Evolutionary conservation across 192 early-diverging fungal species (phyloP), one percentile per base, ranked within the genome.

Genomic region (Umbelopsis sp.): DNA sequence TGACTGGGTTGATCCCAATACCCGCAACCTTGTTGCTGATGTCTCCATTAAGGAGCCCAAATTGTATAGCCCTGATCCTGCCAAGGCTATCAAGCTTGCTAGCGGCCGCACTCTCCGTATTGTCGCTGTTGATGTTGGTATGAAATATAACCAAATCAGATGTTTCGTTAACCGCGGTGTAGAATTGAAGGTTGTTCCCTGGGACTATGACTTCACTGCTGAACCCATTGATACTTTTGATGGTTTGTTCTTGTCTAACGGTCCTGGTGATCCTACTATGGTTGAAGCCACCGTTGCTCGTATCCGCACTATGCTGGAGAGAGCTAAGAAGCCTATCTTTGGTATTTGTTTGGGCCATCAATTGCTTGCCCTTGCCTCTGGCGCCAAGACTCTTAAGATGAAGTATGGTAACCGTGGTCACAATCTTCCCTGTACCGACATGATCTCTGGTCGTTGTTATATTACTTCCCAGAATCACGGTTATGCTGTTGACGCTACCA

Each of bases 321-420:
- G 83, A 13, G 82, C 85, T 13, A 91, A 87, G 51, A 94, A 94
- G 76, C 97, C 97, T 37, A 89, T 99, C 70, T 99, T 99, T 84
- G 97, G 97, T 77, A 99, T 99, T 75, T 99, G 97, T 86, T 83
- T 99, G n/a, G 97, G 97, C 15, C 97, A 99, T 82, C 97, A 99
- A 82, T 84, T 99, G 44, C 76, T 97, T 49, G 95, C 96, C 21
- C 86, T 99, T 69, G 97, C 97, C 9, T 83, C 95, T 10, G 97
- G 97, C 16, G 97, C 95, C 9, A 79, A 84, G 71, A 98, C 97
- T 33, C 86, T 86, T 75, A 99, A 99, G 86, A 94, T 99, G 93
- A 95, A 94, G 76, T 99, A 92, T 75, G 97, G 97, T 74, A 99
- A 99, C 87, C 93, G 97, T 76, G 97, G 97, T 27, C 97, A 99